Base-by-base conservation (phyloP, 2,329 filamentous ascomycete genomes). In the Paramyrothecium sp. region DNA sequence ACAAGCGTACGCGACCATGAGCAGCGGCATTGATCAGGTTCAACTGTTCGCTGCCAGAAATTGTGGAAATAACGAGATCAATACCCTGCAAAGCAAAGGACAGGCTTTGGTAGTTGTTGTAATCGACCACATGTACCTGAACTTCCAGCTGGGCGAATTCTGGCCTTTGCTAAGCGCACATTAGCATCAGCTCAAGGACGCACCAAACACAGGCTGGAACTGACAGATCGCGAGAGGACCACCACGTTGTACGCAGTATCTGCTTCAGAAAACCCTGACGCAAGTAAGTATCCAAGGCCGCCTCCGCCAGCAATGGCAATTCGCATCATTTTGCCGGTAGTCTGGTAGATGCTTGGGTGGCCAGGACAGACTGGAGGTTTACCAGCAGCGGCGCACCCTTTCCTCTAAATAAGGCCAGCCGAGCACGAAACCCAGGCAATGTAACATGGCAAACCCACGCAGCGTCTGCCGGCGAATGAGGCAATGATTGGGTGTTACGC, bases 11-110 rank as follows among this genome's bases (percentile, higher is more conserved):
- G 19, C 83, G 79, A 19, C 82, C 84, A 53, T 80, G 76, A 17
- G 86, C 83, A 1, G 89, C 88, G 2, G 89, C 89, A 63, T 89
- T 85, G 69, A 92, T 91, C 33, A 92, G 81, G 59, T 85, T 84
- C 49, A 91, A 78, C 68, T 92, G 89, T 30, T 86, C 78, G 19
- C 73, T 74, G 3, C 88, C 88, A 2, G 82, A 83, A 52, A 92
- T 84, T 1, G 89, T 92, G 1, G 89, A 92, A 56, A 92, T 89
- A 64, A 92, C 83, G 12, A 90, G 81, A 70, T 92, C 88, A 47
- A 91, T 82, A 11, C 90, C 90, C 57, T 82, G 81, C n/a, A 93
- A 81, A 10, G 84, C 81, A 68, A 86, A 91, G 16, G 78, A 78
- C 23, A 93, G 79, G 47, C 80, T 80, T 1, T 80, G 75, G 33